A percentile compares a stretch with the other conserved stretches of the same genome.
Conservation (phyloP, 1,284 basidiomycete species). For the Peniophora sp. region DNA sequence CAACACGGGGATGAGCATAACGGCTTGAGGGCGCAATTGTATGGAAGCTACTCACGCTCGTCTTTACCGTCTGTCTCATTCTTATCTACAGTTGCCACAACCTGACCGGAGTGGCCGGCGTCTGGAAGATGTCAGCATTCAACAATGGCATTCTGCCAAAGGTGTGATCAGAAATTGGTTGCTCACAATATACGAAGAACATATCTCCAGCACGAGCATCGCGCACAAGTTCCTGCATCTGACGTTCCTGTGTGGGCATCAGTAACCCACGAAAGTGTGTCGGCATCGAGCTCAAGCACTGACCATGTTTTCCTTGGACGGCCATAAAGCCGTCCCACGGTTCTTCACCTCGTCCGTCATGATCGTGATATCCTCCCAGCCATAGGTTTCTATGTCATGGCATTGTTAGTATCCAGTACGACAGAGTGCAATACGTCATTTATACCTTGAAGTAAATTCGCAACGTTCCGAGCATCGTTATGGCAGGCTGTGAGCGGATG, state of each 20-base stretch:
- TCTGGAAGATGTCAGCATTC: too few species aligned
- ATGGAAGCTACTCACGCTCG: slow-evolving; percentile 8
- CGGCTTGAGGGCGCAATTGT: too few species aligned
- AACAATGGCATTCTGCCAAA: too few species aligned
- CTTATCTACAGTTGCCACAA: slow-evolving; percentile 5
- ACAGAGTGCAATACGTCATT: slow-evolving; percentile 5
- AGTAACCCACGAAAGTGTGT: too few species aligned
- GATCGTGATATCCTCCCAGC: slow-evolving; percentile 5
- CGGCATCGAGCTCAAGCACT: slow-evolving; percentile 1
- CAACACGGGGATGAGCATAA: not conserved
- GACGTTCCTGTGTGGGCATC: slow-evolving; percentile 5
- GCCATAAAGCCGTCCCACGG: slow-evolving; percentile 1
- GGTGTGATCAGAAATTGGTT: too few species aligned
- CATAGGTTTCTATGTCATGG: slow-evolving; percentile 4
- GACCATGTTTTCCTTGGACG: slow-evolving; percentile 13
- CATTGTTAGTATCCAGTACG: not conserved
- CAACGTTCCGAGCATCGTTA: not conserved
- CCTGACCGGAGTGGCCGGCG: slow-evolving; percentile 10
- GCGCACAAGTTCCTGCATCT: slow-evolving; percentile 5
- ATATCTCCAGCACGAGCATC: slow-evolving; percentile 9
- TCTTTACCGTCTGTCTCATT: slow-evolving; percentile 13
- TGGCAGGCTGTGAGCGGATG: not conserved
- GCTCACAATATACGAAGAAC: slow-evolving; percentile 12
- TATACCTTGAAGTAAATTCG: slow-evolving; percentile 1
- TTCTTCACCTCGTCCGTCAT: slow-evolving; percentile 7